phyloP scores from a whole-genome alignment of 2,329 filamentous ascomycete species.

The Chalara sp. region DNA sequence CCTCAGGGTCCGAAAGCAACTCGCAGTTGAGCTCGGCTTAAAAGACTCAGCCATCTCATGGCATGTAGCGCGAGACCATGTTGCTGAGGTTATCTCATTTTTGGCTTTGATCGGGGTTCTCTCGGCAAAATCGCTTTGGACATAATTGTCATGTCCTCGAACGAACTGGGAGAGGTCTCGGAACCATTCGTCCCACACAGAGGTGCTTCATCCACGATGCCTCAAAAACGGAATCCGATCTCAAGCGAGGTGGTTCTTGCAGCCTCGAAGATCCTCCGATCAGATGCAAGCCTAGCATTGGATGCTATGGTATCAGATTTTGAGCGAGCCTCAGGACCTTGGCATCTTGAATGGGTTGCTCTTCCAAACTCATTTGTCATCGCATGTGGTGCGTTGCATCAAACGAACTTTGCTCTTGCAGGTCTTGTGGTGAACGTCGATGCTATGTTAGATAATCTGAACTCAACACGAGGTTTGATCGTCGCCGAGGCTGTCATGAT shows the following conservation, averaged over 20 bases:
- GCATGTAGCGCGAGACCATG: slow-evolving; percentile 47
- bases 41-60: slow-evolving; percentile 46
- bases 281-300: slow-evolving; percentile 43
- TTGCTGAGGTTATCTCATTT: slow-evolving; percentile 47
- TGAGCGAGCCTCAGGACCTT: slow-evolving; percentile 49
- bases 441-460: slow-evolving; percentile 43
- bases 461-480: slow-evolving; percentile 44
- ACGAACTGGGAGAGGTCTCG: slow-evolving; percentile 45
- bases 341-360: slow-evolving; percentile 53
- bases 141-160: slow-evolving; percentile 50
- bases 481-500: slow-evolving; percentile 57
- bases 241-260: slow-evolving; percentile 50
- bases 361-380: slow-evolving; percentile 47
- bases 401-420: slow-evolving; percentile 45
- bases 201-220: slow-evolving; percentile 49
- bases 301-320: slow-evolving; percentile 53
- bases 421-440: slow-evolving; percentile 44
- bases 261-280: slow-evolving; percentile 44
- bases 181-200: slow-evolving; percentile 49
- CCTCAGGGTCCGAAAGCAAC: slow-evolving; percentile 39
- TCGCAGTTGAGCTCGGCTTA: slow-evolving; percentile 42
- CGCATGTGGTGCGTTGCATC: slow-evolving; percentile 43
- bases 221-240: slow-evolving; percentile 53
- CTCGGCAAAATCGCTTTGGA: slow-evolving; percentile 50
- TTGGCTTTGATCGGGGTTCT: slow-evolving; percentile 46